A percentile compares a stretch with the other conserved stretches of the same genome.
phyloP scores from a whole-genome alignment of 1,139 yeast genomes.

The Diutina catenulata region DNA sequence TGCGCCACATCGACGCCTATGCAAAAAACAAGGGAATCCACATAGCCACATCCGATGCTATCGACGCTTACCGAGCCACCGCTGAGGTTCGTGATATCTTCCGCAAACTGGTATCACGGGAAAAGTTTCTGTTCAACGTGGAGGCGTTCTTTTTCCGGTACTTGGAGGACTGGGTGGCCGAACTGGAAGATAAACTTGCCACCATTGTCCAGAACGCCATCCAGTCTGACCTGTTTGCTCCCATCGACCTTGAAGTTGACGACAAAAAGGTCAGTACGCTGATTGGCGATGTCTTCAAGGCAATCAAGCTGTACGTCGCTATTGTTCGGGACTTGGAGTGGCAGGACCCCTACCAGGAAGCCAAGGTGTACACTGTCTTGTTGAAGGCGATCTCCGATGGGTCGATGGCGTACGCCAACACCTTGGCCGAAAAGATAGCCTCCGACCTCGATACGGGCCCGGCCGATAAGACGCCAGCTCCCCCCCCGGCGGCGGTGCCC shows the following conservation, averaged over 20 bases:
- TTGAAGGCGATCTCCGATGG: slow-evolving; percentile 55
- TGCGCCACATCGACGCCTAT: slow-evolving; percentile 41
- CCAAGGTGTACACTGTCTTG: slow-evolving; percentile 45
- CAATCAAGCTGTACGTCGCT: slow-evolving; percentile 45
- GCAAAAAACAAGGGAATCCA: slow-evolving; percentile 23
- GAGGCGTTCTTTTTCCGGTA: slow-evolving; percentile 53
- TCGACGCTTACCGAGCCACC: slow-evolving; percentile 46
- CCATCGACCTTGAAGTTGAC: slow-evolving; percentile 34
- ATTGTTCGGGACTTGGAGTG: slow-evolving; percentile 49
- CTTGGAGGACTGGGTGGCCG: slow-evolving; percentile 43
- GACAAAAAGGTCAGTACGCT: slow-evolving; percentile 36
- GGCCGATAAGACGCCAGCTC: slow-evolving; percentile 15
- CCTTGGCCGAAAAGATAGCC: slow-evolving; percentile 33
- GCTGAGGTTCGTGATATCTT: slow-evolving; percentile 44
- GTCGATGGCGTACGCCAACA: slow-evolving; percentile 38
- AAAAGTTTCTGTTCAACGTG: slow-evolving; percentile 39
- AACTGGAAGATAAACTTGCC: slow-evolving; percentile 36
- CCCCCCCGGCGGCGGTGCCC: slow-evolving; percentile 12
- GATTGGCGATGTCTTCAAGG: slow-evolving; percentile 54
- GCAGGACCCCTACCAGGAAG: slow-evolving; percentile 50
- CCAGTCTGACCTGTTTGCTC: slow-evolving; percentile 42
- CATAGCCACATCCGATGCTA: slow-evolving; percentile 47
- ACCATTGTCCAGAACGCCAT: slow-evolving; percentile 45
- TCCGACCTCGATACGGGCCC: slow-evolving; percentile 35
- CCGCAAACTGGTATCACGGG: slow-evolving; percentile 29